Conservation (phyloP, 306 rosid species). For the Mimosa bimucronata region DNA sequence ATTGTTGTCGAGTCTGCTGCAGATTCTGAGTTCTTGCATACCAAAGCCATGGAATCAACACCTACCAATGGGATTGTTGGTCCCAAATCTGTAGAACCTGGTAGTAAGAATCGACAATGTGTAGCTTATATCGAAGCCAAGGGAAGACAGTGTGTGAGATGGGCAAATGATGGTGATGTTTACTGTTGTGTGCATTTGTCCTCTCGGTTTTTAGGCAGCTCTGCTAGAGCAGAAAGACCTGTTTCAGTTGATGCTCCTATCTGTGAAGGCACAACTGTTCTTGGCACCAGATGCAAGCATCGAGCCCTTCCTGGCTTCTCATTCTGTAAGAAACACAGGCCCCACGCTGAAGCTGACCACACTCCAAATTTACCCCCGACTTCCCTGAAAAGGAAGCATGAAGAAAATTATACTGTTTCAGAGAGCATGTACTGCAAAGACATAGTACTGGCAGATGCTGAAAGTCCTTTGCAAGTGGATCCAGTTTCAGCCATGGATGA, state of each 20-base stretch:
- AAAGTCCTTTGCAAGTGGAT: slow-evolving; percentile 63
- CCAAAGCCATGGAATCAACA: slow-evolving; percentile 60
- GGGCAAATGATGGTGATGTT: slow-evolving; percentile 99
- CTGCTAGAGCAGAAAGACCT: slow-evolving; percentile 59
- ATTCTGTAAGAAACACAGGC: slow-evolving; percentile 92
- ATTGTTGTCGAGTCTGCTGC: slow-evolving; percentile 59
- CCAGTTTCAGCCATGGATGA: slow-evolving; percentile 52
- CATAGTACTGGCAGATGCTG: slow-evolving; percentile 55
- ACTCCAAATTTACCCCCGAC: slow-evolving; percentile 48
- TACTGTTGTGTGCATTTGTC: slow-evolving; percentile 97
- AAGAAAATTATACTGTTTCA: slow-evolving; percentile 50
- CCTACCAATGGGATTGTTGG: slow-evolving; percentile 54
- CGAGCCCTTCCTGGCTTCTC: slow-evolving; percentile 75
- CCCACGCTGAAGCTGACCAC: slow-evolving; percentile 57
- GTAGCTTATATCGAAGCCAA: slow-evolving; percentile 89
- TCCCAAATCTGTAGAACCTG: slow-evolving; percentile 53
- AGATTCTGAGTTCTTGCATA: slow-evolving; percentile 47
- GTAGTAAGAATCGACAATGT: slow-evolving; percentile 82
- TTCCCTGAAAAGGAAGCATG: slow-evolving; percentile 67
- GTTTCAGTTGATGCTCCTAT: slow-evolving; percentile 69
- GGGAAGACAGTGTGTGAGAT: slow-evolving; percentile 98
- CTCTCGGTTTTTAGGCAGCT: slow-evolving; percentile 76
- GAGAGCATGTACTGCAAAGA: slow-evolving; percentile 59
- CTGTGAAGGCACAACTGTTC: slow-evolving; percentile 99
- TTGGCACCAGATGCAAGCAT: slow-evolving; percentile 95